Base-by-base conservation (phyloP, 1,139 yeast genomes). In the Pichia inconspicua region DNA sequence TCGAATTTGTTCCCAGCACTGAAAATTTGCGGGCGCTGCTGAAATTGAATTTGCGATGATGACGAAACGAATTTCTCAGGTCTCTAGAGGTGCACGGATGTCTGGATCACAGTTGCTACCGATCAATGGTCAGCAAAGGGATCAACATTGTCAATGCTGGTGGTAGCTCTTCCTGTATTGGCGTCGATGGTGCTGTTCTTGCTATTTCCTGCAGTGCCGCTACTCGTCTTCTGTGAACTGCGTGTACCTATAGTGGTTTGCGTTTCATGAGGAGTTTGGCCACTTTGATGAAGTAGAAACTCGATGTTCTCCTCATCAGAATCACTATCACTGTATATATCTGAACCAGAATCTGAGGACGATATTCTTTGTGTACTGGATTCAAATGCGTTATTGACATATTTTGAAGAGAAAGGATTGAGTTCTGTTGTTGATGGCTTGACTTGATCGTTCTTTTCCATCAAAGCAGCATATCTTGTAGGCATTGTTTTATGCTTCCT, bases 251-350 rank as follows among this genome's bases (percentile, higher is more conserved):
- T 15, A 8, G 38, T 7, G 15, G 38, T 35, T 15, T 15, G 40
- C 5, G 17, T 14, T 37, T n/a, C 27, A 22, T 37, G 28, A 19
- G 40, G 9, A 6, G 27, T 22, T n/a, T 41, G 40, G 25, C 44
- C 56, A 42, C 55, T 59, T 44, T 58, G 60, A 9, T 56, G 48
- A 1, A 59, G 55, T 22, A 62, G 46, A 43, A 45, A 55, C 43
- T 62, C 66, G 25, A 63, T 63, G 44, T 62, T 62, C 47, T 63
- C 66, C 41, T 61, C 64, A 45, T 62, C 66, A 0, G 64, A 60
- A 41, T 62, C 66, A 19, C 56, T 37, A 12, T 37, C 40, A 10
- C 27, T 37, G 27, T 37, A 37, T 9, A 22, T 14, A 15, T 39
- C 41, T 7, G 41, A 39, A 10, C 32, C 41, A 8, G 41, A 39